Evolutionary conservation across 768 basidiomycete genomes (phyloP), one percentile per base, ranked within the genome.

Genomic region (Rhodotorula kratochvilovae): DNA sequence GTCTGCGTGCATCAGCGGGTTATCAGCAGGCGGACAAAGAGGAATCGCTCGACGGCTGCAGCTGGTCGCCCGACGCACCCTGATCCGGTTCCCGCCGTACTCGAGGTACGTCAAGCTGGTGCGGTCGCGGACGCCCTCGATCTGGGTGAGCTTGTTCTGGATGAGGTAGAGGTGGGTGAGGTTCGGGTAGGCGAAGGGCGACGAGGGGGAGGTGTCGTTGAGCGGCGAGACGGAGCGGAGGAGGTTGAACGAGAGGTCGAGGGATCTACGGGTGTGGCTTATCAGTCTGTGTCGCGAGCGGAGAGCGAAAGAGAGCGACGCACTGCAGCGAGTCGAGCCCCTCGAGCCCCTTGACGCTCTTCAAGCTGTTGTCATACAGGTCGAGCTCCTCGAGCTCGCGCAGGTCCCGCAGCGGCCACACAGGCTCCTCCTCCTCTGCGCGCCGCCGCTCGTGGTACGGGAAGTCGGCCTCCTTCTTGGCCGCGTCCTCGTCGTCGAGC

Each of bases 211-310:
- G 13, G 84, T 81, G 54, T 88, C 87, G 1, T 91, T 89, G 51
- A 93, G 82, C 0, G 65, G 58, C 0, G 64, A 27, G 62, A 72
- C 62, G 35, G 83, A 80, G 69, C 87, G 86, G 66, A 97, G 81
- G 36, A 95, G 84, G 82, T 99, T 99, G 85, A 96, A 99, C 2
- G 95, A 98, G 57, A 98, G 83, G 82, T 98, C 96, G 62, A 99
- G 83, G 17, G 86, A 83, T 43, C 94, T 97, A 71, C 15, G 55
- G 46, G 23, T 12, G 53, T 31, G 58, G 48, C 46, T 45, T 21
- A 17, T 64, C 45, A 53, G 35, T 36, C 25, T 25, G 27, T 23
- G 36, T 46, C 61, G 42, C 54, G 42, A 27, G 16, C 42, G 56
- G n/a, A 45, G 53, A 63, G 33, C 25, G 48, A 50, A 23, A n/a